Evolutionary conservation across 202 grass and related monocot species (phyloP), one percentile per base, ranked within the genome.

Genomic region (Zoysia matrella): DNA sequence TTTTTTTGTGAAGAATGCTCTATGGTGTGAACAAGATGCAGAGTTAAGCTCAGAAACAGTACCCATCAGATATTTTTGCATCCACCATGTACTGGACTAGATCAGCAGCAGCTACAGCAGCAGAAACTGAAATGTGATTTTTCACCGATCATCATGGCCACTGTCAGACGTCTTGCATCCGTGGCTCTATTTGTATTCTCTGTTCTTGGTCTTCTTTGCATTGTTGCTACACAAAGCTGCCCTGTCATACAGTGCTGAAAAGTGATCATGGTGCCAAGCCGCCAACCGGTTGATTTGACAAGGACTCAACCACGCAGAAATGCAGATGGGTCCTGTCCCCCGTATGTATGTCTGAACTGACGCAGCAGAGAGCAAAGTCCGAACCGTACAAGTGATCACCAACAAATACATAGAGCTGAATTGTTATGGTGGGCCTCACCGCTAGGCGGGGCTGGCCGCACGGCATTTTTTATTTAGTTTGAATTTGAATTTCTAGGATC

Each of bases 301-400:
- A 45, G 40, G 65, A 48, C 77, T 60, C 6, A 16, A 44, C 39
- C 39, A n/a, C 7, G 50, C n/a, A 48, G 49, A 43, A 57, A 57
- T 39, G 50, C 52, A 12, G 50, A 11, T 56, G 80, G 42, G 47
- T 36, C 47, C 52, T 56, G 80, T 42, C 10, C 49, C 8, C 50
- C 36, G 6, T 42, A 36, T 30, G 30, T n/a, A 30, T n/a, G 18
- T 74, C 70, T 65, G 49, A 66, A 44, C 71, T 74, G 80, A 74
- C 60, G 60, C 11, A 15, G 50, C 69, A 14, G 49, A 47, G 11
- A 40, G 71, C 11, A 63, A 44, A 36, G 60, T 41, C 49, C 50
- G 11, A 67, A 48, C 46, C 50, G 7, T 40, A 57, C 16, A 11
- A 69, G 3, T 39, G 51, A 47, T 42, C 65, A 69, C 50, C 13